These are phyloP conservation scores for Leccinum disarticulatum DNA, from an alignment of 768 basidiomycete species.

Conservation along the genomic window DNA sequence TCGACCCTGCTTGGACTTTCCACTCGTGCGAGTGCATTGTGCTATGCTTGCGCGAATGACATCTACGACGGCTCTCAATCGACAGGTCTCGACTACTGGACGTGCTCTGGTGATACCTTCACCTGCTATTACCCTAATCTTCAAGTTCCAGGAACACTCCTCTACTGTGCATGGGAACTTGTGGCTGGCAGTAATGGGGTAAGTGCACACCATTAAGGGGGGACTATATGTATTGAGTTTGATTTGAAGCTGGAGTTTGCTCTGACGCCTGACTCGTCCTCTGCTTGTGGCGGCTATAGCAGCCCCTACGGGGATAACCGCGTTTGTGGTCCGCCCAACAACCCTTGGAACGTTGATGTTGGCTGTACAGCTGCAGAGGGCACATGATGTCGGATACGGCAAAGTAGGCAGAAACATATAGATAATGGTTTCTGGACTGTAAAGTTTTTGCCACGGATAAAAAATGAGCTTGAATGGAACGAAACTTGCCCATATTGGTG, in stretches of 20 bases:
- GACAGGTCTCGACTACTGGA: too few species aligned
- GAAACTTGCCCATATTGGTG: too few species aligned
- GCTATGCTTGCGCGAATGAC: too few species aligned
- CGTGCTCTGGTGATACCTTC: conserved; percentile 5
- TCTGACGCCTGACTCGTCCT: conserved; percentile 2
- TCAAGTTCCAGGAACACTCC: conserved; percentile 12
- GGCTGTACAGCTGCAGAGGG: not conserved
- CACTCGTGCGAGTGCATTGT: too few species aligned
- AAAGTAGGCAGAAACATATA: too few species aligned
- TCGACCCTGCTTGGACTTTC: too few species aligned
- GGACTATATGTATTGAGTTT: not conserved
- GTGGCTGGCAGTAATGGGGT: not conserved
- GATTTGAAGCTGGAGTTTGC: not conserved
- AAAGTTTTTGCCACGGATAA: too few species aligned
- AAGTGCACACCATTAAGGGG: not conserved
- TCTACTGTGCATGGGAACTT: conserved; percentile 1
- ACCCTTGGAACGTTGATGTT: conserved; percentile 2
- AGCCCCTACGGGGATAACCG: conserved; percentile 2
- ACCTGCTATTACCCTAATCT: conserved; percentile 13
- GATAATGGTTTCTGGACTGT: too few species aligned
- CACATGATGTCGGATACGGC: too few species aligned
- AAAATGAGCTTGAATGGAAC: too few species aligned
- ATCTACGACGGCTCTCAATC: too few species aligned
- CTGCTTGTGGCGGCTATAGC: conserved; percentile 1
- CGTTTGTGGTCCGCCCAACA: not conserved